Conservation (phyloP, 1,284 basidiomycete genomes). For the Ganoderma multipileum region DNA sequence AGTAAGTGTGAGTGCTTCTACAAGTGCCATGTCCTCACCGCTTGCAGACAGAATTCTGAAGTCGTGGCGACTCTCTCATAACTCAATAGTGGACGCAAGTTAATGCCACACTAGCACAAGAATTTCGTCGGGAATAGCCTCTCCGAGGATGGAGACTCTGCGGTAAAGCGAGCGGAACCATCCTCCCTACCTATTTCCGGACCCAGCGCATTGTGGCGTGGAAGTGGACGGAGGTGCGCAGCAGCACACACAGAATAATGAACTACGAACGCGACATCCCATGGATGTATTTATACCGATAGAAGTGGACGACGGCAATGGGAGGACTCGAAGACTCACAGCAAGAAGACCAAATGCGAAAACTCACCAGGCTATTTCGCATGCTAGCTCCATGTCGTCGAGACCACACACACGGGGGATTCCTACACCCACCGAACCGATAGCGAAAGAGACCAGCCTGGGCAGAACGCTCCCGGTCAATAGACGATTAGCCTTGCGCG, state of each 20-base stretch:
- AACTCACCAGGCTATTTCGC: background rate
- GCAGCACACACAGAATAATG: background rate
- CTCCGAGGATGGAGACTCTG: background rate
- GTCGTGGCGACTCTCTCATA: background rate
- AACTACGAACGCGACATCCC: background rate
- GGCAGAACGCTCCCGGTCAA: background rate
- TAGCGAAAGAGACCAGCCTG: background rate
- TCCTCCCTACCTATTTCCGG: background rate
- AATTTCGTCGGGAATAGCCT: background rate
- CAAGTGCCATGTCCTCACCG: background rate
- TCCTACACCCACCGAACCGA: background rate
- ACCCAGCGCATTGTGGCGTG: background rate
- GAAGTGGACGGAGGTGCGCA: background rate
- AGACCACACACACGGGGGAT: background rate
- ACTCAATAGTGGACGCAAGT: background rate
- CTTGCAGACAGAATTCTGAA: background rate
- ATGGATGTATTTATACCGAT: background rate
- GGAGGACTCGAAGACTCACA: background rate
- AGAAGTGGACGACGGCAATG: background rate
- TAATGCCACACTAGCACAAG: background rate
- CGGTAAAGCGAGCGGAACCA: background rate
- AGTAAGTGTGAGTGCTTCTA: background rate
- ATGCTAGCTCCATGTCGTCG: background rate
- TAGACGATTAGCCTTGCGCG: conserved; percentile 16
- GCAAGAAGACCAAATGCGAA: background rate